Evolutionary conservation across 2,329 filamentous ascomycete species (phyloP), one percentile per base, ranked within the genome.

Genomic region (Fusarium lyarnte): DNA sequence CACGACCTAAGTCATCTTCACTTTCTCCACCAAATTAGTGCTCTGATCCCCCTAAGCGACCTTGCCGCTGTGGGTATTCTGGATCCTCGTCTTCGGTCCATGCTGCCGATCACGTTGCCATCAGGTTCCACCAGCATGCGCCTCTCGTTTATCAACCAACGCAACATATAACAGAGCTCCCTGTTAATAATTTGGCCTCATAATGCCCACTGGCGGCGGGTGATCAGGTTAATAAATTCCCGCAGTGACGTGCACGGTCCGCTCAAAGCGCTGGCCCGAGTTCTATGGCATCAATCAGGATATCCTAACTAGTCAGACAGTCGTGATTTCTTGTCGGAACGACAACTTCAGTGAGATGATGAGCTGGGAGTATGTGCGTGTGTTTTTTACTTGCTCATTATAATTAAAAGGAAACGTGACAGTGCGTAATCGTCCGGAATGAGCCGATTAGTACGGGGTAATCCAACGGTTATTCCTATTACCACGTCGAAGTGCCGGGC

Each of bases 391-490:
- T 23, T 51, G 31, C 23, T 27, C 17, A 11, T 6, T 25, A 8
- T 16, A 36, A 52, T 52, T 3, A n/a, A 52, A 8, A 6, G 2
- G 29, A 43, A 42, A 45, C 38, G 11, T 21, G 13, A 6, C 27
- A 21, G 9, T 2, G 17, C 17, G 3, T 12, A 29, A 13, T 45
- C n/a, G 27, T 57, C 53, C n/a, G 29, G 39, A 35, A 27, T 57
- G n/a, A 13, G 29, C 53, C 53, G 53, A 17, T 6, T 27, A 27
- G 13, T 39, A 52, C 33, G 19, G 19, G 49, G 14, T 12, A 9
- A 27, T 5, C 1, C 2, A 27, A 39, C 23, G 19, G 2, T 2
- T n/a, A 17, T n/a, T 39, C 5, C 13, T 27, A 16, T 9, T 5
- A 16, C 6, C 8, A 52, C 8, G 14, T 25, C 10, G 4, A 19